Conservation (phyloP, 1,284 basidiomycete species). For the Cryptococcus sp. region DNA sequence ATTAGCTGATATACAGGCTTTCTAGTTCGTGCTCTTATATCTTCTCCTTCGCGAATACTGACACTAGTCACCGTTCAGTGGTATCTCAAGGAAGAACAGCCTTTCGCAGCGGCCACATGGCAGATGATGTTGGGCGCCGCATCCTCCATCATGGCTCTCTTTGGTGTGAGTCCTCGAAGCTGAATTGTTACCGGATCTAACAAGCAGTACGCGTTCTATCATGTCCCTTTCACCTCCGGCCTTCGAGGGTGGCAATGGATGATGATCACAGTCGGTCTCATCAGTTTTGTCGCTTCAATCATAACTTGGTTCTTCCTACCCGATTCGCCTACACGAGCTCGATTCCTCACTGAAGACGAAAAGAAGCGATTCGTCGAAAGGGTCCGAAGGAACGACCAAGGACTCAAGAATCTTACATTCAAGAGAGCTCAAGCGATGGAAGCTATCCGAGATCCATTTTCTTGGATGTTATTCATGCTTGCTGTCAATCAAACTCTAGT, state of each 20-base stretch:
- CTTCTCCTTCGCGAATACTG: too few species aligned
- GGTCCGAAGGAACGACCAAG: conserved; percentile 36
- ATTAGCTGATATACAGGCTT: background rate
- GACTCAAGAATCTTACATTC: conserved; percentile 32
- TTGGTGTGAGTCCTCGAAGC: conserved; percentile 2
- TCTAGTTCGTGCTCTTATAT: conserved; percentile 4
- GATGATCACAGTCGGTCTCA: conserved; percentile 18
- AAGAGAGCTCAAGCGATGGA: conserved; percentile 25
- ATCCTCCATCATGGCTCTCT: background rate
- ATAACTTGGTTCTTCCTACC: conserved; percentile 28
- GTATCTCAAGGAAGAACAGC: conserved; percentile 1
- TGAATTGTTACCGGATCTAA: background rate
- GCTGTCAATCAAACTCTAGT: conserved; percentile 26
- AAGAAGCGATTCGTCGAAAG: conserved; percentile 31
- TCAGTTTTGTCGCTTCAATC: conserved; percentile 15
- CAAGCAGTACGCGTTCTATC: conserved; percentile 24
- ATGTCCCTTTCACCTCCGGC: conserved; percentile 9
- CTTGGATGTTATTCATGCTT: conserved; percentile 26
- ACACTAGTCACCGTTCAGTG: conserved; percentile 2
- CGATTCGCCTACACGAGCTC: conserved; percentile 28
- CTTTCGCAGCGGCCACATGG: conserved; percentile 13
- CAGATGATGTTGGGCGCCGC: conserved; percentile 16
- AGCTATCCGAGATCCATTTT: conserved; percentile 26
- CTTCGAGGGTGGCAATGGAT: conserved; percentile 35
- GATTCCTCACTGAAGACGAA: conserved; percentile 28